Base-by-base conservation (phyloP, 2,329 filamentous ascomycete genomes). In the Talaromyces sp. region DNA sequence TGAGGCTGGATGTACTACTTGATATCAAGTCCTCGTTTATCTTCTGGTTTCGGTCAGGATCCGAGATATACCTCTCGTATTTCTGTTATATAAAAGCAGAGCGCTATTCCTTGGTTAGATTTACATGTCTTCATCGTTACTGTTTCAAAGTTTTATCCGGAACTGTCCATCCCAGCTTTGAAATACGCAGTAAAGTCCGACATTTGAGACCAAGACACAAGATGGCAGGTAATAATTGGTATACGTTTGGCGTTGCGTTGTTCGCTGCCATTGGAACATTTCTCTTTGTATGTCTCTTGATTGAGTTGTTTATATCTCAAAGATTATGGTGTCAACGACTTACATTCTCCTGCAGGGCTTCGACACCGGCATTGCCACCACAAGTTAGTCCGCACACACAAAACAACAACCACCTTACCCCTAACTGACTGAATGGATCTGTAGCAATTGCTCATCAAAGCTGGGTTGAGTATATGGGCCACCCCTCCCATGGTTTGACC, bases 201-300 rank as follows among this genome's bases (percentile, higher is more conserved):
- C 1, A 13, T 33, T n/a, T 19, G 43, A 21, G 43, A 48, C 17
- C 28, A 48, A 35, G 9, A 48, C 10, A 48, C 52, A 46, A 19
- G 3, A 60, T 60, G 58, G 54, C 25, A 33, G 48, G 37, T 5
- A 33, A 57, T 31, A 52, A 39, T 41, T 74, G 70, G 73, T 81
- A 82, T 65, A 77, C 79, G 2, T 69, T 82, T 31, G 77, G 78
- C 5, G 70, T 84, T 59, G 80, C 80, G 50, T 65, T 82, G 37
- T 84, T 84, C 67, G 81, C 81, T 37, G 81, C 80, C 19, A 81
- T 84, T 54, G 82, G 81, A 62, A 84, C 82, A 0, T 83, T 84
- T 67, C 73, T 84, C 56, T 84, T 82, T 66, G 80, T 81, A 74
- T 41, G 79, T 37, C 2, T 46, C 13, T 11, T 37, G 11, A 33